Evolutionary conservation across 2,329 filamentous ascomycete species (phyloP), one percentile per base, ranked within the genome.

Genomic region (Zasmidium citrigriseum): DNA sequence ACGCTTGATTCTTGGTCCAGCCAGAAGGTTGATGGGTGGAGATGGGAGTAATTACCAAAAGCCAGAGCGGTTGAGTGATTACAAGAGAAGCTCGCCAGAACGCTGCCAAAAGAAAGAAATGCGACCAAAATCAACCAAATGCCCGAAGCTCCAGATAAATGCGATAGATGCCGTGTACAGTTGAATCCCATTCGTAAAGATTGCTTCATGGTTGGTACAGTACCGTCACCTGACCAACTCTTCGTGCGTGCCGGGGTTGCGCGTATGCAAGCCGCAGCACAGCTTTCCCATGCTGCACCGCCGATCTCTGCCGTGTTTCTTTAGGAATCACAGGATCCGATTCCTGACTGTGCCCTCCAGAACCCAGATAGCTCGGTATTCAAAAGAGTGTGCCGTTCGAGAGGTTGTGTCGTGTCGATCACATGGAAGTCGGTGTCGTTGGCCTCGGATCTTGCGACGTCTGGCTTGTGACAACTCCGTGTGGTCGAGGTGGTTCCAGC

Each of bases 181-280:
- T n/a, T n/a, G n/a, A n/a, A n/a, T 9, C 34, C 34, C 14, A 41
- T 41, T 41, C 7, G 34, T 41, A 41, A 41, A 41, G 34, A 41
- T n/a, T 41, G 27, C n/a, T n/a, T n/a, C 7, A 29, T 29, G 27
- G 14, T 29, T 29, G 7, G 34, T n/a, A 4, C 34, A 41, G 34
- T 41, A 41, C 34, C 14, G 25, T 54, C 52, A 54, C 52, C 44
- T 47, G 52, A 54, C 34, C 52, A 38, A 34, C n/a, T 27, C 24
- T 38, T 24, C 46, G 52, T 54, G 52, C 52, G 24, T 27, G 23
- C 34, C 14, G 27, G 7, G 27, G 27, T 14, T 14, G 27, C 27
- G 22, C 1, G 23, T 48, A 48, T 54, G 52, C 52, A 54, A 45
- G 52, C 44, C 46, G 52, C 52, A 23, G 52, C 24, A 29, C 46